These are phyloP conservation scores for Penicillium cosmopolitanum DNA, from an alignment of 495 filamentous ascomycete species.

Conservation along the genomic window DNA sequence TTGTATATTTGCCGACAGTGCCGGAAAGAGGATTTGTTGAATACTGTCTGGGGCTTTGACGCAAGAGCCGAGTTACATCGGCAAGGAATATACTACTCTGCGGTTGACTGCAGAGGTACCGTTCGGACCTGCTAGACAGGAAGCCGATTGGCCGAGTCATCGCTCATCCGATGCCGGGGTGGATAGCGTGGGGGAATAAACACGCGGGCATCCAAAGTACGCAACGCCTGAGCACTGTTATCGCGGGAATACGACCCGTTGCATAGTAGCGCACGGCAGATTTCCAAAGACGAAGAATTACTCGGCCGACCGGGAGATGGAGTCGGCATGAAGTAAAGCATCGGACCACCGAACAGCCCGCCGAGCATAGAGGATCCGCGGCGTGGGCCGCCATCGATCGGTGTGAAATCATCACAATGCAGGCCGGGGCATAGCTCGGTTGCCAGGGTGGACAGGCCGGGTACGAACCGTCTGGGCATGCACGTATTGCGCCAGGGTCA, in stretches of 20 bases:
- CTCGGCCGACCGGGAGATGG: not conserved
- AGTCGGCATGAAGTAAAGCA: not conserved
- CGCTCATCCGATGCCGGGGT: not conserved
- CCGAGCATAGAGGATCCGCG: not conserved
- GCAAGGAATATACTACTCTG: not conserved
- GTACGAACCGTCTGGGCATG: slow-evolving; percentile 1
- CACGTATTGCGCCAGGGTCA: not conserved
- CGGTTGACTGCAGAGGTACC: not conserved
- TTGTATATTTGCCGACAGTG: not conserved
- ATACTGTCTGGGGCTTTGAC: not conserved
- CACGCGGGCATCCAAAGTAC: not conserved
- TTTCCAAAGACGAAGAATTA: not conserved
- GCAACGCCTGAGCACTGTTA: not conserved
- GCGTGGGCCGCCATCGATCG: not conserved
- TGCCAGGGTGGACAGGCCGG: not conserved
- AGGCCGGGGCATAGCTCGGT: not conserved
- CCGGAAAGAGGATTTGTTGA: not conserved
- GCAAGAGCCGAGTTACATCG: not conserved
- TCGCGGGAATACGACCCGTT: not conserved
- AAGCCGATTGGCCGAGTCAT: not conserved
- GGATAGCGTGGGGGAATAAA: slow-evolving; percentile 4
- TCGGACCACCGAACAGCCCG: not conserved
- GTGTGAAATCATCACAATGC: slow-evolving; percentile 3
- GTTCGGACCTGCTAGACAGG: not conserved
- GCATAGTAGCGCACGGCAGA: not conserved